A percentile compares a stretch with the other conserved stretches of the same genome.
Evolutionary conservation across 768 basidiomycete genomes (phyloP).

Genomic region (Hortiboletus flavorubellus): DNA sequence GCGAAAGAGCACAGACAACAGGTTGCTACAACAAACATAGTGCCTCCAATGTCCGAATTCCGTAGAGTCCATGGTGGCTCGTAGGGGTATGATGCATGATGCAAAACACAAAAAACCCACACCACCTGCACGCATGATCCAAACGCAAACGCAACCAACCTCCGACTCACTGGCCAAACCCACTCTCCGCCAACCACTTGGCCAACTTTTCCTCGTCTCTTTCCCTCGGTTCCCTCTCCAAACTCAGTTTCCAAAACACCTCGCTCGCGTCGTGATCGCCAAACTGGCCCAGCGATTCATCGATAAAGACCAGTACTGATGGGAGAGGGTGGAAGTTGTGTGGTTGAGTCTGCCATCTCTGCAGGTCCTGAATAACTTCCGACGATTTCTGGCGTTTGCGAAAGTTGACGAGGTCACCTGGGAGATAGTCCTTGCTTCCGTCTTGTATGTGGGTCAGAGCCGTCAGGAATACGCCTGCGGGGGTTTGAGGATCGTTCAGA

Average conservation of each 20-base stretch:
- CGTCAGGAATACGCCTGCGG: constrained; percentile 55
- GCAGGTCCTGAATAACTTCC: constrained; percentile 55
- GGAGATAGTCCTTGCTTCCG: constrained; percentile 51
- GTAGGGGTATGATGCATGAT: constrained; percentile 4
- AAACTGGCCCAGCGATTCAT: constrained; percentile 38
- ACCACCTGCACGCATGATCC: too few species aligned
- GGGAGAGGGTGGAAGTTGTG: constrained; percentile 51
- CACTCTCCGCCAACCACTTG: constrained; percentile 37
- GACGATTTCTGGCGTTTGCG: constrained; percentile 52
- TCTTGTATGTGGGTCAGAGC: constrained; percentile 61
- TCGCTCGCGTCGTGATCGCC: constrained; percentile 33
- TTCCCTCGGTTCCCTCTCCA: constrained; percentile 54
- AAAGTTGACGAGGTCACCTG: constrained; percentile 52
- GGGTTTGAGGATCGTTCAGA: constrained; percentile 1
- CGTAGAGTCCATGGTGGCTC: constrained; percentile 5
- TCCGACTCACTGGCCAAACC: constrained; percentile 31
- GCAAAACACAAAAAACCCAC: not conserved
- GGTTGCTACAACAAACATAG: not conserved
- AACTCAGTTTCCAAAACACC: constrained; percentile 43
- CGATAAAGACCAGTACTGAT: constrained; percentile 42
- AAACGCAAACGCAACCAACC: too few species aligned
- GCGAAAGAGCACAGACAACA: not conserved
- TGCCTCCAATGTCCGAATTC: not conserved
- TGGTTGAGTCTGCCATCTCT: constrained; percentile 51
- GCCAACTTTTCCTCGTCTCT: constrained; percentile 50